These are phyloP conservation scores for Xylaria polymorpha DNA, from an alignment of 2,329 filamentous ascomycete genomes.

Conservation along the genomic window DNA sequence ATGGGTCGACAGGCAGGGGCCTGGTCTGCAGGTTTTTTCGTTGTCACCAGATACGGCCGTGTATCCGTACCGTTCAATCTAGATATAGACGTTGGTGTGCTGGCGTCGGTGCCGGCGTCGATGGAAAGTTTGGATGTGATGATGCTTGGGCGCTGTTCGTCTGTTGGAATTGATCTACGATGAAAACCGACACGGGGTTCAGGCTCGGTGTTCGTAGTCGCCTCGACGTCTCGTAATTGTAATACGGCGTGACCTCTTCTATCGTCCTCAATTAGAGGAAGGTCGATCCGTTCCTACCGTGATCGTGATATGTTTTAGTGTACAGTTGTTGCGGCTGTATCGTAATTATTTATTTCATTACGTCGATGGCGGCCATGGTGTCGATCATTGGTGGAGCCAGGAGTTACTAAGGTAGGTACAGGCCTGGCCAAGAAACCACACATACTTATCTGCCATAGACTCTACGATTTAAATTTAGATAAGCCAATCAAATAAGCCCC, in stretches of 20 bases:
- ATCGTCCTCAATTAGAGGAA: background rate
- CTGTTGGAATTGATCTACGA: background rate
- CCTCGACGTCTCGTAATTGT: background rate
- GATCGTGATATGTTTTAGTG: background rate
- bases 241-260: background rate
- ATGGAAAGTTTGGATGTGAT: background rate
- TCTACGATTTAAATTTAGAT: no score
- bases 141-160: background rate
- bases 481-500: no score
- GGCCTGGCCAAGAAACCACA: background rate
- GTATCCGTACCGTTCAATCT: background rate
- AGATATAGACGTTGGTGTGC: background rate
- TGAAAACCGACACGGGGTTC: background rate
- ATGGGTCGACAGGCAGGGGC: background rate
- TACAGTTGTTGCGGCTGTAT: background rate
- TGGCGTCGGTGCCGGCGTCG: background rate
- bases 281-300: background rate
- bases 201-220: background rate
- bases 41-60: background rate
- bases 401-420: background rate
- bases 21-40: background rate
- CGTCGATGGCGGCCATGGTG: conserved; percentile 26
- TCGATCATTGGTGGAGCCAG: background rate
- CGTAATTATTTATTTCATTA: conserved; percentile 17
- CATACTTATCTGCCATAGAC: no score